Percentiles rank a stretch among this genome's conserved stretches.
These are phyloP conservation scores for Taxillus chinensis DNA, from an alignment of 164 flowering plant genomes.

Conservation along the genomic window DNA sequence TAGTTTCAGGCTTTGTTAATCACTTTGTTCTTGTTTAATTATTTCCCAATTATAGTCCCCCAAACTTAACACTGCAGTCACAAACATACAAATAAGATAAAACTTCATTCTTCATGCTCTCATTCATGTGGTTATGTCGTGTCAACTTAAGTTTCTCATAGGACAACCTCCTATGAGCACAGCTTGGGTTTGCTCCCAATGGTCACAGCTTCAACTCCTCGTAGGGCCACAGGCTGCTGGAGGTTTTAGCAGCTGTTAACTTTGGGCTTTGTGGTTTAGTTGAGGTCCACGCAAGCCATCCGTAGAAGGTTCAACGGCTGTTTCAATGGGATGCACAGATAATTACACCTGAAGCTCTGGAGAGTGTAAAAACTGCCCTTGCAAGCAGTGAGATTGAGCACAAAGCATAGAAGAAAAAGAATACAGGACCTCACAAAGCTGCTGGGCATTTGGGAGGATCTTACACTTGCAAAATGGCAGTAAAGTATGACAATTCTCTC, in stretches of 20 bases:
- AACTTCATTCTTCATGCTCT: slow-evolving; percentile 86
- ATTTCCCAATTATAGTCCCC: too few species aligned
- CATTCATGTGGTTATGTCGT: slow-evolving; percentile 86
- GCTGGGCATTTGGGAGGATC: slow-evolving; percentile 99
- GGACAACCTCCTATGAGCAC: too few species aligned
- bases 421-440: slow-evolving; percentile 89
- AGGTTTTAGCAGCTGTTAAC: too few species aligned
- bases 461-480: slow-evolving; percentile 97
- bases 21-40: too few species aligned
- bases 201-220: too few species aligned
- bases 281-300: too few species aligned
- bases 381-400: slow-evolving; percentile 94
- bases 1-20: too few species aligned
- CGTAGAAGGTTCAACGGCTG: slow-evolving; percentile 98
- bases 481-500: slow-evolving; percentile 48
- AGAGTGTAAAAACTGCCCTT: slow-evolving; percentile 96
- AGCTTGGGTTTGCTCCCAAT: too few species aligned
- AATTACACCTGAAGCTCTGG: slow-evolving; percentile 92
- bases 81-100: too few species aligned
- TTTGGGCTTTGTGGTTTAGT: too few species aligned
- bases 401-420: slow-evolving; percentile 90
- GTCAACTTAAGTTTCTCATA: too few species aligned
- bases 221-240: too few species aligned
- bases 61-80: slow-evolving; percentile 72
- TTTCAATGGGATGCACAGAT: slow-evolving; percentile 93